A percentile compares a stretch with the other conserved stretches of the same genome.
These are phyloP conservation scores for Leucocoprinus sp. DNA, from an alignment of 768 basidiomycete genomes.

Conservation along the genomic window DNA sequence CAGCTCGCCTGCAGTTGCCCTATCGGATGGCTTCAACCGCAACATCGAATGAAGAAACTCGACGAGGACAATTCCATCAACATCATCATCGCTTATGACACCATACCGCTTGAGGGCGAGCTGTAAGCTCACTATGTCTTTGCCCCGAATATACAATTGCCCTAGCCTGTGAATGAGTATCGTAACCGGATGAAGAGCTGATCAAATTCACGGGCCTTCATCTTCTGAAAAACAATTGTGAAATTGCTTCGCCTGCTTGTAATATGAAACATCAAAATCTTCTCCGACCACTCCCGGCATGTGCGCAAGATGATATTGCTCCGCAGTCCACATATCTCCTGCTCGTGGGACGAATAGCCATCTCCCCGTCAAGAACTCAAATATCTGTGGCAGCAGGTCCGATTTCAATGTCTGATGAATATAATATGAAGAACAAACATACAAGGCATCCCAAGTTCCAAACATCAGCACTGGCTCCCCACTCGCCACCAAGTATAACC, in stretches of 20 bases:
- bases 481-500: conserved; percentile 27
- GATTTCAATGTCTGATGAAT: not conserved
- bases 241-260: not conserved
- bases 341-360: conserved; percentile 4
- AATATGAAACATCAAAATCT: not conserved
- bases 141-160: not conserved
- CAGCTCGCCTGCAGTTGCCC: no score
- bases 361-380: conserved; percentile 12
- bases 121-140: no score
- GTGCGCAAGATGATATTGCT: not conserved
- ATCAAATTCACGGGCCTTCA: not conserved
- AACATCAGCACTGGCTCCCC: conserved; percentile 74
- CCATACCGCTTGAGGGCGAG: no score
- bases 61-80: no score
- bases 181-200: not conserved
- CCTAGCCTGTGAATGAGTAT: not conserved
- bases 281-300: not conserved
- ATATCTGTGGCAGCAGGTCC: conserved; percentile 11
- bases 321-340: not conserved
- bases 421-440: conserved; percentile 15
- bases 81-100: no score
- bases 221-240: not conserved
- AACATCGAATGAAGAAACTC: no score
- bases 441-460: conserved; percentile 76
- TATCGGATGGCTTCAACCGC: no score